phyloP scores from a whole-genome alignment of 208 protist species.

The Crithidia sp. region DNA sequence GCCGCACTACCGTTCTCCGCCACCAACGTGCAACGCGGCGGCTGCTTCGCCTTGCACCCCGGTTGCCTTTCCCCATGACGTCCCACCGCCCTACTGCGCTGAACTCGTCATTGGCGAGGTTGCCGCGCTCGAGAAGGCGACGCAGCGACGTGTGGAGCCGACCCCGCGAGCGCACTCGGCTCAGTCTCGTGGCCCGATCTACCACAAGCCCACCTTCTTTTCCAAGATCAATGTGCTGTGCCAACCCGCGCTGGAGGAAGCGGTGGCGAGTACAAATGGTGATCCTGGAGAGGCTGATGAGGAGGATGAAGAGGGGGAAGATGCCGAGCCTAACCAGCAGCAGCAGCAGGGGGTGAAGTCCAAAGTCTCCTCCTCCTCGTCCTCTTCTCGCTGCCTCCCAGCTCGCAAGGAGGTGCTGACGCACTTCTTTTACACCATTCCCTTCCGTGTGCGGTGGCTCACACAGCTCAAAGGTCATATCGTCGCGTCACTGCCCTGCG shows the following conservation, averaged over 20 bases:
- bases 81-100: constrained; percentile 34
- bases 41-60: neutral
- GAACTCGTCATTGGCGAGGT: constrained; percentile 67
- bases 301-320: no score
- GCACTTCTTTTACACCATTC: constrained; percentile 59
- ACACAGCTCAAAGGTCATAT: constrained; percentile 33
- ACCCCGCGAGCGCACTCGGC: neutral
- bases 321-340: neutral
- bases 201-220: constrained; percentile 9
- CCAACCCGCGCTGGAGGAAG: no score
- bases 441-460: constrained; percentile 70
- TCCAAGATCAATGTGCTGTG: neutral
- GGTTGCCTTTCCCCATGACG: neutral
- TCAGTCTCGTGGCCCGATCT: neutral
- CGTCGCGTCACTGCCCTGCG: constrained; percentile 72
- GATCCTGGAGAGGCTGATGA: no score
- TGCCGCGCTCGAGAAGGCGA: constrained; percentile 31
- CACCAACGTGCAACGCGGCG: neutral
- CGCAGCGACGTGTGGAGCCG: constrained; percentile 2
- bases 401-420: constrained; percentile 10
- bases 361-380: neutral
- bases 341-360: no score
- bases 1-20: neutral
- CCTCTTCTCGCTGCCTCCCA: neutral
- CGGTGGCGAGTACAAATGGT: no score